Conservation (phyloP, 2,329 filamentous ascomycete species). For the Aureobasidium lini region DNA sequence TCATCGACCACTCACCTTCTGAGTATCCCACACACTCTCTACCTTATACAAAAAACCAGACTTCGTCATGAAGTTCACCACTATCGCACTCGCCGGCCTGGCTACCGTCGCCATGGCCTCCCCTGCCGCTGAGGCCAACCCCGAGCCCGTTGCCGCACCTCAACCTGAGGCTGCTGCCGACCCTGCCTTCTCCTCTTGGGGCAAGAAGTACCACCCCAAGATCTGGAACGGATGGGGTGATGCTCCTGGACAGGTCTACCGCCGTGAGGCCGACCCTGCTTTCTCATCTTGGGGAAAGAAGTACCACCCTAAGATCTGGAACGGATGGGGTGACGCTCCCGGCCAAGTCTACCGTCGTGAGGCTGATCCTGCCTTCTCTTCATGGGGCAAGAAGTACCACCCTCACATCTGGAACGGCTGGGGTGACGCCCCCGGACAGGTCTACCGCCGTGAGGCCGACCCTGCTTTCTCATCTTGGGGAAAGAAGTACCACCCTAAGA, state of each 20-base stretch:
- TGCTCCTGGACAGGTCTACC: conserved; percentile 14
- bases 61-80: conserved; percentile 23
- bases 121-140: conserved; percentile 21
- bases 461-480: background rate
- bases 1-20: background rate
- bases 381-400: background rate
- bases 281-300: background rate
- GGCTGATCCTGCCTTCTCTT: conserved; percentile 5
- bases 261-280: conserved; percentile 15
- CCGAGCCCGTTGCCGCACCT: conserved; percentile 16
- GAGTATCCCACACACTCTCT: background rate
- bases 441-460: conserved; percentile 17
- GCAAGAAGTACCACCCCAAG: background rate
- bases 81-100: conserved; percentile 11
- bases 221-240: conserved; percentile 5
- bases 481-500: background rate
- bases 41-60: background rate
- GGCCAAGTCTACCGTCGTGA: background rate
- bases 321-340: background rate
- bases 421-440: conserved; percentile 14
- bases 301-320: background rate
- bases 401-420: conserved; percentile 2
- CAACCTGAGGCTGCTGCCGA: conserved; percentile 7
- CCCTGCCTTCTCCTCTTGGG: background rate
- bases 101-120: conserved; percentile 18